phyloP scores from a whole-genome alignment of 129 eudicot genomes.

The Chrysanthemum makinoi region DNA sequence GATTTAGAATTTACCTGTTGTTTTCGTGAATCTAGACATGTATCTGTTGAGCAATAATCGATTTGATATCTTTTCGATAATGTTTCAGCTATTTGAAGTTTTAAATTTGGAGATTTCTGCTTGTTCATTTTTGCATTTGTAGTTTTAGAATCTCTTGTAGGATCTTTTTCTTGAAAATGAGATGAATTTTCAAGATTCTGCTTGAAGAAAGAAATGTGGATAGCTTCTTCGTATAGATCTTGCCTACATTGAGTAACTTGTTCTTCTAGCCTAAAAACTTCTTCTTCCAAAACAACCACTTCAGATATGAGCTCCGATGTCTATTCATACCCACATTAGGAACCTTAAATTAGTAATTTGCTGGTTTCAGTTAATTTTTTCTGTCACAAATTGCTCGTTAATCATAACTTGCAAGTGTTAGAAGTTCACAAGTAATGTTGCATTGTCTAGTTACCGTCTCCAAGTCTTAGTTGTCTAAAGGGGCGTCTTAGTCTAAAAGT shows the following conservation, averaged over 20 bases:
- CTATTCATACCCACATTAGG: conserved; percentile 29
- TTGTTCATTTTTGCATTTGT: conserved; percentile 35
- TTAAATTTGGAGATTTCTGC: conserved; percentile 32
- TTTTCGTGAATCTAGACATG: conserved; percentile 37
- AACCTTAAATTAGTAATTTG: background rate
- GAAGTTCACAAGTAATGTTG: background rate
- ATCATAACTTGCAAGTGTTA: background rate
- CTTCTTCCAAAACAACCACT: conserved; percentile 95
- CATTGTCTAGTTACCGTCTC: background rate
- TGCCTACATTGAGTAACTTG: conserved; percentile 72
- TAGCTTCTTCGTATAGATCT: conserved; percentile 73
- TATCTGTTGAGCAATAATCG: conserved; percentile 41
- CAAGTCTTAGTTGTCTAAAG: background rate
- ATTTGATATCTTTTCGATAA: conserved; percentile 40
- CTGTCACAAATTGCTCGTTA: background rate
- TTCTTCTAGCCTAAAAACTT: conserved; percentile 78
- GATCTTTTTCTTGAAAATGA: conserved; percentile 34
- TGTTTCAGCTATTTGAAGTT: conserved; percentile 30
- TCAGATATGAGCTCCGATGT: conserved; percentile 84
- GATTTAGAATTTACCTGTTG: conserved; percentile 1
- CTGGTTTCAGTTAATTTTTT: background rate
- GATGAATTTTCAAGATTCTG: conserved; percentile 48
- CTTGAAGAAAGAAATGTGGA: conserved; percentile 51
- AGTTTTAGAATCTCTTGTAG: conserved; percentile 31
- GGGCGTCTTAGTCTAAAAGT: too few relatives aligned